Base-by-base conservation (phyloP, 2,329 filamentous ascomycete species). In the Blumeria hordei region DNA sequence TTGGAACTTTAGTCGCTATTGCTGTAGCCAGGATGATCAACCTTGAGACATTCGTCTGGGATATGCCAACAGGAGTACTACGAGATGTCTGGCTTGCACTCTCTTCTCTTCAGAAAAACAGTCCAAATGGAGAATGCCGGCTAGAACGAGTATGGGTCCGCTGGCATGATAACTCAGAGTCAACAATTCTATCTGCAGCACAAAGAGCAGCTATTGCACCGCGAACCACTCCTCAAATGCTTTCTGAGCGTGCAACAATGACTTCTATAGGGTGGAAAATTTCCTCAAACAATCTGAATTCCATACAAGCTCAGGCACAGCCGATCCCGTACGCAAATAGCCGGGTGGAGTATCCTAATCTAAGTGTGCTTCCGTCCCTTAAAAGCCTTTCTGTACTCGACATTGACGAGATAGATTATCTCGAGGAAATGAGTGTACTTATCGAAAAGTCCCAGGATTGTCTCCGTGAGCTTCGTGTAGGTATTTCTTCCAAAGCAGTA, bases 11-110 rank as follows among this genome's bases (percentile, higher is more conserved):
- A 53, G 85, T 88, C 11, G 83, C 85, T 9, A 69, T 88, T 59
- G 83, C 85, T 11, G 73, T 92, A n/a, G 79, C 81, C 45, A 81
- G 83, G 58, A 92, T 92, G 85, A 71, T 78, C 54, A 86, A 85
- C 62, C 72, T 93, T 41, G 85, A 92, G 67, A 80, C 79, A 0
- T 92, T 92, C 63, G 73, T 85, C 3, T 92, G 85, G 85, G 85
- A 93, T 63, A 90, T 92, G 85, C 85, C 85, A 0, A 92, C 85
- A 0, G 86, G 85, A 1, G 82, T 92, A 16, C 69, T 88, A 54
- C 76, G 85, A 54, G 84, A 90, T 64, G 82, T 90, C 33, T 92
- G 87, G 76, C 76, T 87, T 64, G 81, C 85, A 21, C 72, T 93
- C 50, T 78, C 81, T 1, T 86, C 82, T 5, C 70, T 88, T 11